These are phyloP conservation scores for Boletellus emodensis DNA, from an alignment of 768 basidiomycete species.

Conservation along the genomic window DNA sequence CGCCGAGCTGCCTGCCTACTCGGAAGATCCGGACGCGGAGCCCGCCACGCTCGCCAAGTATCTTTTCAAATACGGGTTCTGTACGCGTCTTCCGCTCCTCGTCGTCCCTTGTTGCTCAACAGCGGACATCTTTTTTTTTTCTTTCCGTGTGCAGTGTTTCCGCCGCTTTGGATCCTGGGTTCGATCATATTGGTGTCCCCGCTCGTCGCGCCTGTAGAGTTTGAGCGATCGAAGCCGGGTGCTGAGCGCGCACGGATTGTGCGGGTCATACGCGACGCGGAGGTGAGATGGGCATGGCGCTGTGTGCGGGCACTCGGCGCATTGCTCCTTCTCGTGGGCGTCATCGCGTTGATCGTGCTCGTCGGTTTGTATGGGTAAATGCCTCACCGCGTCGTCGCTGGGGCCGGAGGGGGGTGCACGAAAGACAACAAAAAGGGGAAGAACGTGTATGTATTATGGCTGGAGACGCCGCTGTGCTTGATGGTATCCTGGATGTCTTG, in stretches of 20 bases:
- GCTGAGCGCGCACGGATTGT: constrained; percentile 33
- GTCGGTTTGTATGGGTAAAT: background rate
- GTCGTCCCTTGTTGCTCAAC: too few species aligned
- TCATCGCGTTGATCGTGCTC: background rate
- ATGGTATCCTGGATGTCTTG: too few species aligned
- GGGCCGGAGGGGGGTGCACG: too few species aligned
- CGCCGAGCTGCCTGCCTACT: constrained; percentile 33
- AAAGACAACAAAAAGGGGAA: too few species aligned
- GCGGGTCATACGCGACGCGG: constrained; percentile 31
- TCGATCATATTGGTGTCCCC: constrained; percentile 38
- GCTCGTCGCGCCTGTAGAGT: constrained; percentile 31
- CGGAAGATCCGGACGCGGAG: constrained; percentile 26
- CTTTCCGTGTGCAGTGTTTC: constrained; percentile 35
- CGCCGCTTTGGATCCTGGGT: constrained; percentile 47
- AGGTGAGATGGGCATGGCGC: constrained; percentile 42
- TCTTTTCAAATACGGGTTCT: constrained; percentile 48
- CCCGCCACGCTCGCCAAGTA: constrained; percentile 44
- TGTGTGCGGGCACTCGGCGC: constrained; percentile 14
- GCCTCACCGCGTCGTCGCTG: background rate
- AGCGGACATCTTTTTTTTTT: too few species aligned
- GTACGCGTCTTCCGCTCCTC: constrained; percentile 29
- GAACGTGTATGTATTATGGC: too few species aligned
- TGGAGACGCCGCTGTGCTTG: too few species aligned
- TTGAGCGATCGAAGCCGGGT: constrained; percentile 33
- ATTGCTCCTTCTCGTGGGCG: background rate